Percentiles rank a stretch among this genome's conserved stretches.
phyloP scores from a whole-genome alignment of 768 basidiomycete species.

The Boletus tomentosulus region DNA sequence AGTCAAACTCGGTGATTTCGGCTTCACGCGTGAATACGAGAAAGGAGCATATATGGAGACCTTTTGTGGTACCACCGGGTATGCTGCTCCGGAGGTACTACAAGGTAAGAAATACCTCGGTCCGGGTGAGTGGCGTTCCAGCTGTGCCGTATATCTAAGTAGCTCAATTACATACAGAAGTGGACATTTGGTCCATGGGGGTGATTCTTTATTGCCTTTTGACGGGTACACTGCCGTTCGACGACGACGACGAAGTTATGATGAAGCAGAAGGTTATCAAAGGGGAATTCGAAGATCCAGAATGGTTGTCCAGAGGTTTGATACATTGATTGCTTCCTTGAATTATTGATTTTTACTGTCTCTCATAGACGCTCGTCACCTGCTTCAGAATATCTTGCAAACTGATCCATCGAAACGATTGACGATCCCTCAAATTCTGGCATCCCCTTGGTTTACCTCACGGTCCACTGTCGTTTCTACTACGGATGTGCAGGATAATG shows the following conservation, averaged over 20 bases:
- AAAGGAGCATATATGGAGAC: conserved; percentile 78
- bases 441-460: conserved; percentile 80
- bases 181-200: conserved; percentile 93
- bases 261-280: conserved; percentile 84
- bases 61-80: conserved; percentile 92
- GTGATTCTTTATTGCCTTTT: conserved; percentile 88
- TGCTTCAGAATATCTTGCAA: conserved; percentile 74
- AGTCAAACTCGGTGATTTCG: conserved; percentile 92
- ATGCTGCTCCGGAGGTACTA: conserved; percentile 92
- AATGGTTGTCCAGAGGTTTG: conserved; percentile 83
- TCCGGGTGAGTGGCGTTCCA: conserved; percentile 53
- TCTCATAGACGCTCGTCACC: conserved; percentile 71
- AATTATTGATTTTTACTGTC: conserved; percentile 1
- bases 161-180: conserved; percentile 52
- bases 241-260: conserved; percentile 79
- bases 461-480: conserved; percentile 8
- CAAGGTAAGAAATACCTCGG: conserved; percentile 86
- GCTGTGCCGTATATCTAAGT: neutral
- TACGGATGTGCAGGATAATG: conserved; percentile 11
- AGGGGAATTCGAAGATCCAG: conserved; percentile 87
- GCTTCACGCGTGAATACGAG: conserved; percentile 91
- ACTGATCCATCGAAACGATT: conserved; percentile 73
- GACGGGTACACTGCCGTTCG: conserved; percentile 86
- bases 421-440: conserved; percentile 79
- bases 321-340: conserved; percentile 13